Conservation (phyloP, 2,329 filamentous ascomycete genomes). For the Hortaea werneckii region DNA sequence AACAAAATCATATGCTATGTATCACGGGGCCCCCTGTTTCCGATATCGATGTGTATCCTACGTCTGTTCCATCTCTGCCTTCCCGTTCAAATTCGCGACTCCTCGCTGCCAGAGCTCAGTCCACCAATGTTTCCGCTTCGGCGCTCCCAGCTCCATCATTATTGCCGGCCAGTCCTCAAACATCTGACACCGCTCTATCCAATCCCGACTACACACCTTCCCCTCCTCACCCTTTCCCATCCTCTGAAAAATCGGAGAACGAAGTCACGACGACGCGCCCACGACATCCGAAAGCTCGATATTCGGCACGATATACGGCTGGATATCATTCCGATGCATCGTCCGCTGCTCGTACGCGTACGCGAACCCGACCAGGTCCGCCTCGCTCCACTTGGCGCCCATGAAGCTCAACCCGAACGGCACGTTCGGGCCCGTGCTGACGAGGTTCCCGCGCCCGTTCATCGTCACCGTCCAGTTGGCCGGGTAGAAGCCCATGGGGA, state of each 20-base stretch:
- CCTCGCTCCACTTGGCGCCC: constrained; percentile 51
- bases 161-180: constrained; percentile 6
- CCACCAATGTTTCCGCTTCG: constrained; percentile 5
- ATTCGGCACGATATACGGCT: constrained; percentile 40
- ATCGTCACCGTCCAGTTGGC: constrained; percentile 36
- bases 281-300: constrained; percentile 38
- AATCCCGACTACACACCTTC: constrained; percentile 5
- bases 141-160: constrained; percentile 4
- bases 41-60: not conserved
- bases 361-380: constrained; percentile 51
- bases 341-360: constrained; percentile 60
- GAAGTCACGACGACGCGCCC: constrained; percentile 14
- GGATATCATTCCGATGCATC: constrained; percentile 35
- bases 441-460: constrained; percentile 42
- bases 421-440: constrained; percentile 43
- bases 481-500: constrained; percentile 51
- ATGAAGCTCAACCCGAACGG: constrained; percentile 56
- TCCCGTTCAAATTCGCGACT: not conserved
- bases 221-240: not conserved
- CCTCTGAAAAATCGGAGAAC: not conserved
- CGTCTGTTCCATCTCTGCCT: constrained; percentile 3
- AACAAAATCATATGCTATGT: too few species aligned
- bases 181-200: constrained; percentile 6
- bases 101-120: constrained; percentile 2
- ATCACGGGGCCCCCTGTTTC: too few species aligned